Base-by-base conservation (phyloP, 306 rosid genomes). In the Malus sylvestris region DNA sequence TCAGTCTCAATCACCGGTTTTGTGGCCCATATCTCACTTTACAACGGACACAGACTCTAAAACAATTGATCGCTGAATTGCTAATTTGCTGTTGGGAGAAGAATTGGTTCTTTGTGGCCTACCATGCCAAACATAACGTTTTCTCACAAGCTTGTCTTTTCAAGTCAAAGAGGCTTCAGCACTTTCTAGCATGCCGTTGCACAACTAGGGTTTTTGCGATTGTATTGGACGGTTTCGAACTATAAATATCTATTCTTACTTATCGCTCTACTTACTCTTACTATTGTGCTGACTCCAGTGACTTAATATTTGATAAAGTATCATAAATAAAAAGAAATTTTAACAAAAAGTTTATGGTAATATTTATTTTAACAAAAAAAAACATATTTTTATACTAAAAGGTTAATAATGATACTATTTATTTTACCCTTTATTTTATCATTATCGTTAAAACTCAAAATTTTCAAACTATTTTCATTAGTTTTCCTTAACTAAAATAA, bases 21-120 rank as follows among this genome's bases (percentile, higher is more conserved):
- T 62, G 80, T 70, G 77, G 81, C 83, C 83, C 83, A 75, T 80
- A 75, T 74, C 61, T 42, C 35, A 19, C 51, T 35, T 69, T 59
- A 51, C 19, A 55, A 6, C 33, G 16, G 29, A 70, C 42, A 40
- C 52, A 69, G 67, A n/a, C 38, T 16, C 64, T 20, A 40, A 9
- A 18, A 4, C 53, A 75, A 16, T 61, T 35, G 8, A 25, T 69
- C 49, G 49, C 49, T 20, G 35, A 74, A 60, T 22, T 32, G 49
- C 49, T 20, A 66, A 74, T 46, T 11, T 32, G 29, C 49, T 10
- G 35, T 29, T 16, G 49, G 9, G 30, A 32, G 23, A 60, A 51
- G 23, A 60, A 51, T 51, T 69, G 52, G 44, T 62, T 55, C 68
- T 1, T 67, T 64, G 61, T 73, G 83, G 52, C 83, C 73, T 30